Percentiles rank a stretch among this genome's conserved stretches.
Conservation (phyloP, 2,329 filamentous ascomycete genomes). For the Cryphonectria naterciae region DNA sequence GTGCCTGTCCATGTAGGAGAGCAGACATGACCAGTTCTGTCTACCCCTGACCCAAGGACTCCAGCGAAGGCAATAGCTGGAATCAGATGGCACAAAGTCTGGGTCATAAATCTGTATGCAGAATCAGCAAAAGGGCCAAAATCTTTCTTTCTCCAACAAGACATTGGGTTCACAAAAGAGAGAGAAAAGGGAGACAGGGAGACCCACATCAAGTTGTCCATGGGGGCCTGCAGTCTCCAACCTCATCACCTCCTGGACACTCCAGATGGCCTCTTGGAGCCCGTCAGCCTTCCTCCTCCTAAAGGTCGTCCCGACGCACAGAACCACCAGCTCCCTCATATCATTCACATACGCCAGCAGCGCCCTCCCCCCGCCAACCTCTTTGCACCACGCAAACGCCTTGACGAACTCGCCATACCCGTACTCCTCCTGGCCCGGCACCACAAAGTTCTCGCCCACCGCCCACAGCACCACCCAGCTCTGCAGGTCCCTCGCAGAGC, state of each 20-base stretch:
- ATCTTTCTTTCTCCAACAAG: background rate
- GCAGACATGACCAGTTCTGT: conserved; percentile 44
- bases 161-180: background rate
- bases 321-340: conserved; percentile 52
- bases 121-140: background rate
- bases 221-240: conserved; percentile 55
- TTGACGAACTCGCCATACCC: conserved; percentile 51
- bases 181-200: background rate
- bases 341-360: conserved; percentile 59
- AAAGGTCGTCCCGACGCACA: conserved; percentile 50
- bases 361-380: conserved; percentile 45
- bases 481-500: conserved; percentile 43
- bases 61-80: conserved; percentile 57
- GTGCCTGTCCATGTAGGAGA: conserved; percentile 56
- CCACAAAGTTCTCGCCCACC: conserved; percentile 54
- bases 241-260: conserved; percentile 54
- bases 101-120: conserved; percentile 41
- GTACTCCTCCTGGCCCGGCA: conserved; percentile 49
- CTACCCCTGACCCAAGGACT: conserved; percentile 53
- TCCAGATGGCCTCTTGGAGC: conserved; percentile 45
- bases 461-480: conserved; percentile 62
- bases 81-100: conserved; percentile 53
- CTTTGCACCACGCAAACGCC: conserved; percentile 58
- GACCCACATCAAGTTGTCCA: conserved; percentile 38
- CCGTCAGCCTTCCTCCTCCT: conserved; percentile 31